Conservation (phyloP, 2,329 filamentous ascomycete species). For the Fusarium phyllophilum region DNA sequence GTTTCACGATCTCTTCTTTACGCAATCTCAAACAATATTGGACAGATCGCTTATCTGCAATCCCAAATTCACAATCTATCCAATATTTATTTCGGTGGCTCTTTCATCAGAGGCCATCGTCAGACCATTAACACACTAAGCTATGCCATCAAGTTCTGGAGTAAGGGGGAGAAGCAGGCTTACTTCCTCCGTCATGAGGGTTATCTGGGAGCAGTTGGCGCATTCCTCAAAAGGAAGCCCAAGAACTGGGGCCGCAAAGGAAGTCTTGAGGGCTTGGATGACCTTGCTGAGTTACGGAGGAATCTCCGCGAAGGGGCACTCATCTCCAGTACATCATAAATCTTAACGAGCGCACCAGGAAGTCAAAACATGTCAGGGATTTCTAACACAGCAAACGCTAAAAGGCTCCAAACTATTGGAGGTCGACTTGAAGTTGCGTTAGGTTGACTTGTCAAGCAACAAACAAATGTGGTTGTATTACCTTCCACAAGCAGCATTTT, state of each 20-base stretch:
- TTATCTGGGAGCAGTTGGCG: conserved; percentile 92
- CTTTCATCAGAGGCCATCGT: conserved; percentile 93
- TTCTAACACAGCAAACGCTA: neutral
- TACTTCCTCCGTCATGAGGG: conserved; percentile 97
- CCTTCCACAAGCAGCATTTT: conserved; percentile 2
- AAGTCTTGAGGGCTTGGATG: conserved; percentile 70
- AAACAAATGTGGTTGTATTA: neutral
- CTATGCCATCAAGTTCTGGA: conserved; percentile 98
- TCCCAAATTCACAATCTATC: conserved; percentile 92
- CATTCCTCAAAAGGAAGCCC: conserved; percentile 91
- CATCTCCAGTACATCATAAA: conserved; percentile 13
- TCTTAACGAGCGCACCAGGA: neutral
- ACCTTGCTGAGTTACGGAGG: conserved; percentile 46
- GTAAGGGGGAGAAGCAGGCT: conserved; percentile 90
- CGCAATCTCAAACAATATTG: conserved; percentile 97
- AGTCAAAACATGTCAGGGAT: neutral
- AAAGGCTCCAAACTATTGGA: conserved; percentile 5
- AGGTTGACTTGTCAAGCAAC: neutral
- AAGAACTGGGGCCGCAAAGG: conserved; percentile 88
- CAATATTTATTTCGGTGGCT: conserved; percentile 97
- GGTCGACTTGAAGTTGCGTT: neutral
- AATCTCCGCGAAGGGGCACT: conserved; percentile 29
- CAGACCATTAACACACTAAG: conserved; percentile 98
- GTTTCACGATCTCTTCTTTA: conserved; percentile 92
- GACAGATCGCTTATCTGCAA: conserved; percentile 97